Evolutionary conservation across 139 green algal species (phyloP).

Genomic region (Auxenochlorella pyrenoidosa): DNA sequence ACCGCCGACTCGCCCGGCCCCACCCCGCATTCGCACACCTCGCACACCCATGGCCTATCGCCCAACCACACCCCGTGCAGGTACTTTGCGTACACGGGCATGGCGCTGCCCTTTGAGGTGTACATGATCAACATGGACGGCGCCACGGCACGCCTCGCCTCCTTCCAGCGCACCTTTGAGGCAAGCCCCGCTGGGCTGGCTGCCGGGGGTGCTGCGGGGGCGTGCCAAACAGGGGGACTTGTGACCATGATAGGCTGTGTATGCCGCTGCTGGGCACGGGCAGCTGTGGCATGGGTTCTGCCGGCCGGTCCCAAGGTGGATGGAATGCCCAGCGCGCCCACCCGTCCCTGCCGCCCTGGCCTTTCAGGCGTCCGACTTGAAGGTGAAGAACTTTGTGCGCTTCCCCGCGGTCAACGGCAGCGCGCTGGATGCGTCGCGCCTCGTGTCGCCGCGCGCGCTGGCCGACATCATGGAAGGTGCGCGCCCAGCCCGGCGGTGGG

Average conservation of each 20-base stretch:
- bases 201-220: background rate
- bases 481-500: background rate
- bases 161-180: constrained; percentile 24
- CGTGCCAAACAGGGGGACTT: background rate
- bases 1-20: too few relatives aligned
- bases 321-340: too few relatives aligned
- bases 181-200: background rate
- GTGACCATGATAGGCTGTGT: background rate
- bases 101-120: constrained; percentile 35
- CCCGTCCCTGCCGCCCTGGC: too few relatives aligned
- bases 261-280: background rate
- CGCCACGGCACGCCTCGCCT: background rate
- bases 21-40: too few relatives aligned
- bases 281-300: background rate
- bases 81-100: constrained; percentile 28
- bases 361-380: constrained; percentile 18
- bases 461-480: constrained; percentile 4
- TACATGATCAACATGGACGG: constrained; percentile 34
- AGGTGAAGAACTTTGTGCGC: constrained; percentile 21
- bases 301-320: too few relatives aligned
- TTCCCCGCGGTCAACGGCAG: constrained; percentile 23
- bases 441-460: background rate
- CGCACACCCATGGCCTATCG: too few relatives aligned
- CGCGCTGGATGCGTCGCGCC: constrained; percentile 1
- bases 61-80: background rate